These are phyloP conservation scores for Borovskyia barvae DNA, from an alignment of 208 protist species.

Conservation along the genomic window DNA sequence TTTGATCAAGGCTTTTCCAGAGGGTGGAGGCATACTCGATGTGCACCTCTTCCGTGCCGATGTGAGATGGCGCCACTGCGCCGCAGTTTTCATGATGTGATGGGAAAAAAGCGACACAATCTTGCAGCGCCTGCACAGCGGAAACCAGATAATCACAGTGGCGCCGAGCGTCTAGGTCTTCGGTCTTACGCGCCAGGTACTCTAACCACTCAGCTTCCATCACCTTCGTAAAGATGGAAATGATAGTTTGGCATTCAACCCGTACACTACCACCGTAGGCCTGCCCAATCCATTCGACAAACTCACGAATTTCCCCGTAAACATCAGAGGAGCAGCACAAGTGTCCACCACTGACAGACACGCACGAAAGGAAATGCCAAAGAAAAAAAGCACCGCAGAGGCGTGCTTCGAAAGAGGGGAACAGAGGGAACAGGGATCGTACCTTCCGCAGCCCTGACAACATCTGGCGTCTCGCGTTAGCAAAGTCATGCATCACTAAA, in stretches of 20 bases:
- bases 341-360: constrained; percentile 30
- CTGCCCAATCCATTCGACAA: constrained; percentile 42
- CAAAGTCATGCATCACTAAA: constrained; percentile 45
- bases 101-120: constrained; percentile 32
- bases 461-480: constrained; percentile 38
- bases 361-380: constrained; percentile 38
- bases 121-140: constrained; percentile 31
- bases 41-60: constrained; percentile 46
- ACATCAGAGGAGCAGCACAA: constrained; percentile 37
- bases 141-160: constrained; percentile 34
- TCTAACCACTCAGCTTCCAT: constrained; percentile 53
- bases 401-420: constrained; percentile 40
- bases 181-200: constrained; percentile 39
- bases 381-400: constrained; percentile 53
- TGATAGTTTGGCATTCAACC: constrained; percentile 34
- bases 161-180: constrained; percentile 14
- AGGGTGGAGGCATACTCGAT: constrained; percentile 26
- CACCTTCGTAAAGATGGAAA: constrained; percentile 33
- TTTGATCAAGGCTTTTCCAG: constrained; percentile 20
- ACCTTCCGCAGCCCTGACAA: constrained; percentile 30
- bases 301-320: constrained; percentile 23
- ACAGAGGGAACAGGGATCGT: constrained; percentile 27
- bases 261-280: constrained; percentile 24
- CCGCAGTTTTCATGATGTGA: constrained; percentile 6
- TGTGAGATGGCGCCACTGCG: constrained; percentile 23